A percentile compares a stretch with the other conserved stretches of the same genome.
These are phyloP conservation scores for Ogataea trehalophila DNA, from an alignment of 805 yeast species.

Conservation along the genomic window DNA sequence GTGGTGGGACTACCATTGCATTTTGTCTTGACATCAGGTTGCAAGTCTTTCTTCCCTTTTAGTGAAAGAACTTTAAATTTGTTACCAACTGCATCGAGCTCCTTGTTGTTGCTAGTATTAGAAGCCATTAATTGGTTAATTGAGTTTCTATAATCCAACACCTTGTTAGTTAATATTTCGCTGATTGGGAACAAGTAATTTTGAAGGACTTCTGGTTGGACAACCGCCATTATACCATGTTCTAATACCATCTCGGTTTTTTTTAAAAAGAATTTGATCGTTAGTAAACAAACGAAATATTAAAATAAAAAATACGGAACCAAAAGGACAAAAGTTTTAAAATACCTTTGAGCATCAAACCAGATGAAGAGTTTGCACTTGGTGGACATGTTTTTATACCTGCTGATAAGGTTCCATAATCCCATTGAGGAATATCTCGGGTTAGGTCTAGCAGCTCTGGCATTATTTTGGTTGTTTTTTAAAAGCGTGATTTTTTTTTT, in stretches of 20 bases:
- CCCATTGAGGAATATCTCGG: slow-evolving; percentile 23
- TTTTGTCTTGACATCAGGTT: no score
- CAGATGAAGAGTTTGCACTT: slow-evolving; percentile 23
- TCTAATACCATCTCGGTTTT: slow-evolving; percentile 10
- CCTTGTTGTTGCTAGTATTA: not conserved
- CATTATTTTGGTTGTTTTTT: not conserved
- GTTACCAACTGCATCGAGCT: no score
- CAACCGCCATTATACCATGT: slow-evolving; percentile 33
- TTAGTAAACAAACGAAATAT: not conserved
- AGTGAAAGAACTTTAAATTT: no score
- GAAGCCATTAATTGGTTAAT: slow-evolving; percentile 19
- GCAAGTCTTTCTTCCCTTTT: no score
- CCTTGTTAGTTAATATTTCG: slow-evolving; percentile 25
- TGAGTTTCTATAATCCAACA: slow-evolving; percentile 28
- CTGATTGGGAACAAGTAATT: slow-evolving; percentile 34
- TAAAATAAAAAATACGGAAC: no score
- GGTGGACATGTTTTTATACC: slow-evolving; percentile 10
- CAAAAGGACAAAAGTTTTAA: no score
- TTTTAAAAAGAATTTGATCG: not conserved
- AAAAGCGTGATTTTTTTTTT: not conserved
- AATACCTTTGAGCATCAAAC: slow-evolving; percentile 20
- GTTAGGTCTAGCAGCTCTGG: not conserved
- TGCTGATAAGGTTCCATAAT: slow-evolving; percentile 21
- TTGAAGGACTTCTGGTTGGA: slow-evolving; percentile 42
- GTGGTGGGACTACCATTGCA: no score